Base-by-base conservation (phyloP, 169 alveolate genomes). In the Plasmodium inui region DNA sequence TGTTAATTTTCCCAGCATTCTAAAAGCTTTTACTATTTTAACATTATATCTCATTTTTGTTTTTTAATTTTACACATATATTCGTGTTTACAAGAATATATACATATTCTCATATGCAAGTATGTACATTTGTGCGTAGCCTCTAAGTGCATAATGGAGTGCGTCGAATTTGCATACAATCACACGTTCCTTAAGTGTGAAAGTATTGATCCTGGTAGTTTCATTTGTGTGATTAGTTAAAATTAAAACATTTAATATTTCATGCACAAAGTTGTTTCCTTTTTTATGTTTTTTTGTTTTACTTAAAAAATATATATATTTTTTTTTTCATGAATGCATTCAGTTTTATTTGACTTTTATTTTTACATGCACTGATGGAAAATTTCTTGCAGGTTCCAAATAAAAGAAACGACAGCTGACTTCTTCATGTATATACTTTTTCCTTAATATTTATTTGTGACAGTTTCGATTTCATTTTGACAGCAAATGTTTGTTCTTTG, bases 281-380 rank as follows among this genome's bases (percentile, higher is more conserved):
- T 81, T 53, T 53, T 19, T 37, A 9, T 53, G 39, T 19, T 53
- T 53, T 82, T 57, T 57, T n/a, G 19, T 28, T 82, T 82, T 50
- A 30, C 26, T 82, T 82, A 53, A 26, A 53, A 30, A 17, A 30
- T 50, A 28, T 37, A 46, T 37, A 26, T 80, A 8, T 83, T 55
- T 37, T 83, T 83, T 83, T 67, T 83, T 53, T 61, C 30, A 67
- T 83, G 72, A 50, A 28, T 81, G 74, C 50, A 22, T 26, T 67
- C 37, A 53, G 37, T 81, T 81, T 44, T 81, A 12, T 55, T 50
- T 81, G 55, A 26, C 76, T 46, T 84, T 72, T 28, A 44, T 72
- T 72, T 84, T 72, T 72, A 72, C 37, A 72, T 84, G 39, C 61
- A 53, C 55, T 37, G 30, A 70, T 83, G 50, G 50, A 83, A 39